Percentiles rank a stretch among this genome's conserved stretches.
These are phyloP conservation scores for Leishmania tarentolae DNA, from an alignment of 208 protist genomes.

Conservation along the genomic window DNA sequence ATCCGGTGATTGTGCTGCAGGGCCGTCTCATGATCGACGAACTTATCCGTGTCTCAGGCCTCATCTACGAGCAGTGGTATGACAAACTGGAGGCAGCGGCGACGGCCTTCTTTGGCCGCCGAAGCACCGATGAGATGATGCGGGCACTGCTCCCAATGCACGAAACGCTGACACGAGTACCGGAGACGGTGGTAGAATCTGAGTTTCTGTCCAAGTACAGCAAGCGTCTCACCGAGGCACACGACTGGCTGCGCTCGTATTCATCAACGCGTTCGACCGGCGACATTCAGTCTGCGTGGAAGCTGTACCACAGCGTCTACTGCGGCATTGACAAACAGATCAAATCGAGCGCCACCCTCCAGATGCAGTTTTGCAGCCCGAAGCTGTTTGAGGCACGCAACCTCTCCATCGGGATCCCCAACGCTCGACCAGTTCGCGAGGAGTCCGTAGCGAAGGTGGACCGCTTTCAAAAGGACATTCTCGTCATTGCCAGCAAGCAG, in stretches of 20 bases:
- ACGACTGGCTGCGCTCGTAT: constrained; percentile 75
- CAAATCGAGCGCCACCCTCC: constrained; percentile 49
- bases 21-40: constrained; percentile 95
- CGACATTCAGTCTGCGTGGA: constrained; percentile 84
- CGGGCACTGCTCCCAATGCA: constrained; percentile 92
- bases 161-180: constrained; percentile 91
- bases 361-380: constrained; percentile 81
- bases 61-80: constrained; percentile 95
- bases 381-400: constrained; percentile 82
- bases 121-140: constrained; percentile 88
- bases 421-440: constrained; percentile 82
- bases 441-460: constrained; percentile 91
- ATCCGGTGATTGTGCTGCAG: constrained; percentile 88
- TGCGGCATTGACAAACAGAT: constrained; percentile 78
- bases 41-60: constrained; percentile 97
- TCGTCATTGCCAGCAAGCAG: constrained; percentile 99
- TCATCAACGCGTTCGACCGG: constrained; percentile 51
- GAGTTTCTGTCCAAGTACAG: constrained; percentile 91
- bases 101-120: constrained; percentile 94
- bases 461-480: constrained; percentile 90
- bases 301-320: constrained; percentile 87
- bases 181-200: constrained; percentile 95
- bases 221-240: constrained; percentile 58
- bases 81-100: constrained; percentile 95
- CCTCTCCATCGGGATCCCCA: constrained; percentile 78